A percentile compares a stretch with the other conserved stretches of the same genome.
Conservation (phyloP, 2,329 filamentous ascomycete genomes). For the Fusarium liriodendri region DNA sequence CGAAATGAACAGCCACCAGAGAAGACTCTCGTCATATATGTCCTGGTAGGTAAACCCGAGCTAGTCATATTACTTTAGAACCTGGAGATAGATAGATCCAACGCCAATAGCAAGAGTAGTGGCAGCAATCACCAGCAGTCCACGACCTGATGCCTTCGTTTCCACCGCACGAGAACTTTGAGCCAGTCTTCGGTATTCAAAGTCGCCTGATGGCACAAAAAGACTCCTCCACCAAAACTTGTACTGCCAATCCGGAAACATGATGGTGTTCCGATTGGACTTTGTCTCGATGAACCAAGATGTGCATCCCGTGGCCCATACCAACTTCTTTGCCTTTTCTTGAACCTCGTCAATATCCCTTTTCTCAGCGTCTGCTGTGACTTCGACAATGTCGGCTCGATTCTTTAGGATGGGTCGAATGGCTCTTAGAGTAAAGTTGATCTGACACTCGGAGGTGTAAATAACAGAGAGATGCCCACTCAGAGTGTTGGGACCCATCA, state of each 20-base stretch:
- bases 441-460: conserved; percentile 63
- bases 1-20: too few relatives aligned
- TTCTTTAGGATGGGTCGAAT: conserved; percentile 51
- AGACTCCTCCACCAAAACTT: conserved; percentile 60
- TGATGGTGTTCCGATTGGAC: conserved; percentile 60
- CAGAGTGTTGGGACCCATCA: conserved; percentile 49
- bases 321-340: conserved; percentile 53
- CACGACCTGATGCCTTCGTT: rapidly evolving
- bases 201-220: conserved; percentile 54
- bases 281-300: conserved; percentile 63
- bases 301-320: conserved; percentile 62
- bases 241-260: conserved; percentile 65
- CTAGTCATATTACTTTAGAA: neutral
- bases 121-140: neutral
- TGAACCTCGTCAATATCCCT: conserved; percentile 51
- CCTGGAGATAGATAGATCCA: neutral
- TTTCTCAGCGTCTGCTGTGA: conserved; percentile 47
- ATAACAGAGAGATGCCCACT: conserved; percentile 63
- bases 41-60: neutral
- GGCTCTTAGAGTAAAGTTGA: conserved; percentile 54
- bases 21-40: too few relatives aligned
- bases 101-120: neutral
- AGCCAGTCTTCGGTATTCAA: conserved; percentile 34
- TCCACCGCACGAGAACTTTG: rapidly evolving
- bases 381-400: conserved; percentile 42